Conservation (phyloP, 139 green algal genomes). For the Ulvella scutata region DNA sequence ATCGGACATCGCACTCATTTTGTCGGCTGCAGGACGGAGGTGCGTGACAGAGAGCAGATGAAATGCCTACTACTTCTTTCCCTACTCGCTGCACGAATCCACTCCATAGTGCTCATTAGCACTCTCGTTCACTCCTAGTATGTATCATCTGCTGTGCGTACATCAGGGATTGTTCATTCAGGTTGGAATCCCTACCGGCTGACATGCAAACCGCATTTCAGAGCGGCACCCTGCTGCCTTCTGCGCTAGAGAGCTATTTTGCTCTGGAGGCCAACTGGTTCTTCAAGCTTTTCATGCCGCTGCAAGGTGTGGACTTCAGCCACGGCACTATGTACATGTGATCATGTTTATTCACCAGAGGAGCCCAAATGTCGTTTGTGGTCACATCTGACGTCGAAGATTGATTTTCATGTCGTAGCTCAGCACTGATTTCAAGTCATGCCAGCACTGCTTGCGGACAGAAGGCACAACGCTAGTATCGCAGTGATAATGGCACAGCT, state of each 20-base stretch:
- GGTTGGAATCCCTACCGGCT: slow-evolving; percentile 26
- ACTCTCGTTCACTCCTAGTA: too few species aligned
- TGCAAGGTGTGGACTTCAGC: slow-evolving; percentile 8
- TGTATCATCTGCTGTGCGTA: too few species aligned
- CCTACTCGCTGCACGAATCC: too few species aligned
- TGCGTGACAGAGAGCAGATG: too few species aligned
- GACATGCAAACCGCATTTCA: slow-evolving; percentile 49
- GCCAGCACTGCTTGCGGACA: neutral
- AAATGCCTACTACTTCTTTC: too few species aligned
- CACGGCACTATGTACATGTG: neutral
- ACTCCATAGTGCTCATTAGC: too few species aligned
- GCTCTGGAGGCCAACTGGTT: slow-evolving; percentile 44
- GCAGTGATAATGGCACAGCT: neutral
- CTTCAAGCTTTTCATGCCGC: slow-evolving; percentile 36
- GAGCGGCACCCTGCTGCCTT: slow-evolving; percentile 31
- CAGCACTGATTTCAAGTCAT: neutral
- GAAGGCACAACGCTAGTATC: neutral
- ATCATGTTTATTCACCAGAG: slow-evolving; percentile 7
- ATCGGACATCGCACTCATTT: neutral
- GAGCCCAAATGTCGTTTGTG: slow-evolving; percentile 1
- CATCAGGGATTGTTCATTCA: too few species aligned
- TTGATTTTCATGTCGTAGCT: neutral
- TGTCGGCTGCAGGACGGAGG: neutral
- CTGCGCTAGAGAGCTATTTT: slow-evolving; percentile 52
- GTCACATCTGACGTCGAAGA: neutral